Conservation (phyloP, 306 rosid genomes). For the Cucurbita moschata region DNA sequence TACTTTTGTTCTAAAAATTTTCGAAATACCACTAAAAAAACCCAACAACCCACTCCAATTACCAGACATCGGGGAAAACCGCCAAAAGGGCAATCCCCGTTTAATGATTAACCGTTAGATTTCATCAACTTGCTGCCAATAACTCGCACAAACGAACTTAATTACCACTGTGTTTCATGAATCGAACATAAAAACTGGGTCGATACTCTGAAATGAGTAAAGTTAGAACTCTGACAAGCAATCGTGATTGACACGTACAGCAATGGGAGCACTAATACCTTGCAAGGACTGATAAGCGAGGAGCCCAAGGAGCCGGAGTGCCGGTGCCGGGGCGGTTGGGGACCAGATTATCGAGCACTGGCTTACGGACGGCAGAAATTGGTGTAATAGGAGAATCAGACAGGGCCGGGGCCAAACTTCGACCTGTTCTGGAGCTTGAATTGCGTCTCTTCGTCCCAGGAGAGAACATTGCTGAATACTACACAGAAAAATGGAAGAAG, state of each 20-base stretch:
- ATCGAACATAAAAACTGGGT: neutral
- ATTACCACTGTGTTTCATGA: neutral
- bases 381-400: conserved; percentile 54
- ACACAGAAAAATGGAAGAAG: neutral
- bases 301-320: conserved; percentile 96
- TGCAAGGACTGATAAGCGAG: conserved; percentile 84
- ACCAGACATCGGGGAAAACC: neutral
- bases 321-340: conserved; percentile 79
- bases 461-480: conserved; percentile 46
- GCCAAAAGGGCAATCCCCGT: neutral
- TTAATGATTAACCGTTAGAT: neutral
- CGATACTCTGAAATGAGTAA: neutral
- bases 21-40: neutral
- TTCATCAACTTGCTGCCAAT: neutral
- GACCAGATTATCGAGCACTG: conserved; percentile 19
- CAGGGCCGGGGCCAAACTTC: conserved; percentile 8
- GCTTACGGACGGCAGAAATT: conserved; percentile 21
- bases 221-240: neutral
- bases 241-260: neutral
- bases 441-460: conserved; percentile 52
- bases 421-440: conserved; percentile 18
- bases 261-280: conserved; percentile 21
- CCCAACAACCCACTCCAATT: neutral
- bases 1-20: neutral
- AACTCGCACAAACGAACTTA: neutral